Evolutionary conservation across 2,329 filamentous ascomycete species (phyloP), one percentile per base, ranked within the genome.

Genomic region (Cladosporium halotolerans): DNA sequence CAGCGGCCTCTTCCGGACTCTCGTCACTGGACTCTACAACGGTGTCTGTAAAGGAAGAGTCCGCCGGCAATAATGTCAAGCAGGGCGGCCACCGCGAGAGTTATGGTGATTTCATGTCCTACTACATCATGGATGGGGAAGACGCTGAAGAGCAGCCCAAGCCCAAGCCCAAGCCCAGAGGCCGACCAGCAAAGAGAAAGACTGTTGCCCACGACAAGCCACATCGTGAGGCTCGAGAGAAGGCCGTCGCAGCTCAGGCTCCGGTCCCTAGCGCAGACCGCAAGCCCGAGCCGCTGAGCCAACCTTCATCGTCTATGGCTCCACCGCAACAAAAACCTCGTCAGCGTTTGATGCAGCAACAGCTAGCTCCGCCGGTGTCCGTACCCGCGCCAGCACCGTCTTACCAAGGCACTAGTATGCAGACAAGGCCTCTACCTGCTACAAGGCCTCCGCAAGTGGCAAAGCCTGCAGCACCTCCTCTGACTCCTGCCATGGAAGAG

Each of bases 61-160:
- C 36, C 41, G 28, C 32, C 16, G 34, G 34, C 4, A 42, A 19
- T 10, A 32, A 44, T 11, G 34, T 41, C 18, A 51, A 43, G 19
- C 16, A 23, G 7, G 33, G 40, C 19, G 47, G 42, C 9, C 36
- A 39, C 6, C 47, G 57, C 13, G 54, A 59, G 42, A 62, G 60
- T 19, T 68, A 65, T 54, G 64, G 61, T 18, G 63, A 65, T 36
- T 67, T 70, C 48, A 57, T 65, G 57, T 60, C 52, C 8, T 68
- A 65, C 54, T 70, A 68, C 52, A 60, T 68, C 52, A 55, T 60
- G 13, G 65, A 57, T 13, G 59, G 55, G 33, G 63, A 60, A 14
- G 58, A 63, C 6, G 60, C 60, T 7, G 51, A 56, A 38, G 48
- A 51, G 7, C 4, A 31, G 4, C 16, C 40, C n/a, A 14, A 32